These are phyloP conservation scores for Sindora glabra DNA, from an alignment of 306 rosid species.

Conservation along the genomic window DNA sequence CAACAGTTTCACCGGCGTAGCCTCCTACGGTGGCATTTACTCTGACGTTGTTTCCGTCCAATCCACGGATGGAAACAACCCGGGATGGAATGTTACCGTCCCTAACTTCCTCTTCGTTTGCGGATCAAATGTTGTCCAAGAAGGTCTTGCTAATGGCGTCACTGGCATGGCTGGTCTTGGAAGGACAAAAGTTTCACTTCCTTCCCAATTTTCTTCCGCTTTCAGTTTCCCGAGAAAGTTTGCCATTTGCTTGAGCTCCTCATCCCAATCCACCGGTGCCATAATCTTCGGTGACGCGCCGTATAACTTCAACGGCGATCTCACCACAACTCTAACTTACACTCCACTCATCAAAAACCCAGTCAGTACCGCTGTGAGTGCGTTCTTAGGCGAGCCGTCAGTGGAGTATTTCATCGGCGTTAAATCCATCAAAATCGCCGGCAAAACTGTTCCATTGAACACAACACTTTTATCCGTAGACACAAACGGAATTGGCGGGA, in stretches of 20 bases:
- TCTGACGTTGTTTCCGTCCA: constrained; percentile 31
- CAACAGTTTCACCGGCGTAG: constrained; percentile 22
- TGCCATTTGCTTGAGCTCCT: constrained; percentile 45
- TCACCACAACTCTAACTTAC: constrained; percentile 27
- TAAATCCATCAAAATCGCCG: constrained; percentile 32
- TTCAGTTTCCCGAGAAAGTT: constrained; percentile 38
- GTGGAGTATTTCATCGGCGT: constrained; percentile 56
- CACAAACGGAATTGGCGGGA: constrained; percentile 51
- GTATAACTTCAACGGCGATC: constrained; percentile 25
- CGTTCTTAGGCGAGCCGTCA: constrained; percentile 27
- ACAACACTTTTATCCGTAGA: constrained; percentile 31
- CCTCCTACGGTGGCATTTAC: constrained; percentile 21
- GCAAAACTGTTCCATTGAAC: constrained; percentile 21
- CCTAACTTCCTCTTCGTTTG: constrained; percentile 42
- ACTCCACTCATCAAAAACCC: constrained; percentile 53
- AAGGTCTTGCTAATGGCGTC: constrained; percentile 39
- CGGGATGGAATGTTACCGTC: constrained; percentile 17
- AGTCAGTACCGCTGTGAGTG: constrained; percentile 13
- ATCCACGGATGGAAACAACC: constrained; percentile 36
- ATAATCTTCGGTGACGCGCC: constrained; percentile 48
- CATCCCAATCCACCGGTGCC: constrained; percentile 20
- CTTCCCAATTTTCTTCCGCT: constrained; percentile 34
- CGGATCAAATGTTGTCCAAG: constrained; percentile 16
- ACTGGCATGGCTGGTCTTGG: constrained; percentile 63
- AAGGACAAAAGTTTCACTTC: constrained; percentile 27